Evolutionary conservation across 345 rosid species (phyloP).

Genomic region (Eucalyptus globulus): DNA sequence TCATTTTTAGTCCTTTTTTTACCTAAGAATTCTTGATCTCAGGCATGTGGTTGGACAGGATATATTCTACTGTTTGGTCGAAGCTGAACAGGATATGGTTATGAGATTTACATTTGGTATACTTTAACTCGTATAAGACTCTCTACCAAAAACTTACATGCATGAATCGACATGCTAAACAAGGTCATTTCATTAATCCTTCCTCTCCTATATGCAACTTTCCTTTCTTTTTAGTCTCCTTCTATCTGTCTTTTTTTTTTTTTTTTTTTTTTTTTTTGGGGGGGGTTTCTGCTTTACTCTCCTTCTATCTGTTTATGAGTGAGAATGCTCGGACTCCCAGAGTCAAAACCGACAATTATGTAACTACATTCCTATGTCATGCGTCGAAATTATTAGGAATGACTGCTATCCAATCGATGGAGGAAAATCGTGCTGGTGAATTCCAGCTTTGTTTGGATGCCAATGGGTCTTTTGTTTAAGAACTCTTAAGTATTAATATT

Average conservation of each 20-base stretch:
- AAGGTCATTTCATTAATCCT: background rate
- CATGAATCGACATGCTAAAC: background rate
- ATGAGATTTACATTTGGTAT: background rate
- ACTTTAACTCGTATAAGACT: background rate
- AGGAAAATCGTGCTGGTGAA: background rate
- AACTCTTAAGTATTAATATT: no score
- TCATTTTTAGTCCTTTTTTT: background rate
- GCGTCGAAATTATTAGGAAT: background rate
- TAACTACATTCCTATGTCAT: background rate
- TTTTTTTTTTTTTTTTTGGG: no score
- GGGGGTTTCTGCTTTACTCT: background rate
- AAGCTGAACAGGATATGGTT: background rate
- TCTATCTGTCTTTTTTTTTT: background rate
- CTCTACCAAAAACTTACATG: background rate
- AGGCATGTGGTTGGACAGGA: background rate
- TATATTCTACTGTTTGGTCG: background rate
- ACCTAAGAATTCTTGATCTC: background rate
- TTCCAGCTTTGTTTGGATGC: background rate
- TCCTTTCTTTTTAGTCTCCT: background rate
- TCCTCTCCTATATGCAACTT: background rate
- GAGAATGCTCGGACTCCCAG: background rate
- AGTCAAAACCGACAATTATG: background rate
- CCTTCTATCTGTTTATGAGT: background rate
- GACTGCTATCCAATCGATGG: background rate
- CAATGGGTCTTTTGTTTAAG: no score